Base-by-base conservation (phyloP, 2,329 filamentous ascomycete genomes). In the Venturia nashicola region DNA sequence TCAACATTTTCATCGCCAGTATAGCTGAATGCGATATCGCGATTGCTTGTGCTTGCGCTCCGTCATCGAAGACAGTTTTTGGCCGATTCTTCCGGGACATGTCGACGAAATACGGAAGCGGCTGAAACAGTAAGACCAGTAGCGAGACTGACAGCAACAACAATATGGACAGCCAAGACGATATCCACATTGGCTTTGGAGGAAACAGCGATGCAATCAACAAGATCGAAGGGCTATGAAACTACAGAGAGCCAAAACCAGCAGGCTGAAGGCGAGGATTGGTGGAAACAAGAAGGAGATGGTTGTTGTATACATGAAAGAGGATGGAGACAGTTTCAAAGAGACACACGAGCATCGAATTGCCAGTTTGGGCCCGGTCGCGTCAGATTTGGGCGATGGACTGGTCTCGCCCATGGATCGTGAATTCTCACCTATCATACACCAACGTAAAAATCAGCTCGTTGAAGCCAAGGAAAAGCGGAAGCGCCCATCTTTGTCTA, bases 11-110 rank as follows among this genome's bases (percentile, higher is more conserved):
- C 43, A 14, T 59, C 23, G 40, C 55, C 18, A 46, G 44, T 18
- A 64, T 65, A 39, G 54, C 44, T n/a, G 65, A 66, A 20, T 43
- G 34, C 18, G 54, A 66, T 20, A 12, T 66, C 16, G 64, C 43
- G 5, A 65, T 65, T 34, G 65, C 66, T 20, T 65, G 64, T 40
- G 64, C 64, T 55, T 64, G 64, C 42, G 64, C 64, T 44, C 64
- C 64, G n/a, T 64, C 61, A 51, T 27, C 65, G 11, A 57, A 60
- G 27, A 14, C 63, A 9, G 3, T 65, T 1, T 65, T 65, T 44
- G 44, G 46, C 36, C 18, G 40, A 23, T 65, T 44, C 51, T 65
- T 59, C 62, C 23, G 51, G 3, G 40, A 40, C 20, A 40, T 57
- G 27, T 40, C 36, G 7, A 61, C 51, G 2, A 59, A 40, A 36